Evolutionary conservation across 345 rosid genomes (phyloP), one percentile per base, ranked within the genome.

Genomic region (Populus simonii): DNA sequence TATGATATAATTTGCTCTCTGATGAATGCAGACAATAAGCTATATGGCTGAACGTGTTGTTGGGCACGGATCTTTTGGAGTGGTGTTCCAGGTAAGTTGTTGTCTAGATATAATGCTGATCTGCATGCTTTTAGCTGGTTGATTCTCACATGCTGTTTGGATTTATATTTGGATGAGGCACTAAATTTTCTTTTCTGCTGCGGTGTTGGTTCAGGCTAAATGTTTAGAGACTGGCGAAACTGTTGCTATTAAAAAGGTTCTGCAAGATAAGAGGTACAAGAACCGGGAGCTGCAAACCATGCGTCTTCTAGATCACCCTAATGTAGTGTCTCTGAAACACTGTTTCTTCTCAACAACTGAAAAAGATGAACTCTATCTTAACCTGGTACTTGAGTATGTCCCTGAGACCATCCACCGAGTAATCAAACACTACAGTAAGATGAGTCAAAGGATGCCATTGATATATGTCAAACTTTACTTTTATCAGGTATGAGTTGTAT

Each of bases 1-100:
- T 67, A 20, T 81, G 41, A 74, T 33, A 7, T 33, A 18, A 55
- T 39, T 71, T 72, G 9, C 45, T 61, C 43, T 74, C 71, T 23
- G 6, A 49, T 79, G 43, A 27, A 62, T 86, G 75, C 81, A 92
- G 97, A 92, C 97, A 35, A 88, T 91, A 77, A 92, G 97, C 84
- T 96, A 93, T 77, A 92, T 96, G 99, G 99, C 99, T 35, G 99
- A 96, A 86, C 94, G 98, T 69, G 88, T 92, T 27, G 97, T 96
- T 65, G 98, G 99, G 66, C 92, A 90, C 61, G 99, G 99, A 75
- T 96, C 99, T 69, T 96, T 96, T 83, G 99, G 98, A 71, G 89
- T 94, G 62, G 99, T 94, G 12, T 94, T 96, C 80, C 98, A 93
- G 97, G 99, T 92, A 49, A 75, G 71, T 71, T 79, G 49, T 29